Conservation (phyloP, 2,329 filamentous ascomycete species). For the Xylaria arbuscula region DNA sequence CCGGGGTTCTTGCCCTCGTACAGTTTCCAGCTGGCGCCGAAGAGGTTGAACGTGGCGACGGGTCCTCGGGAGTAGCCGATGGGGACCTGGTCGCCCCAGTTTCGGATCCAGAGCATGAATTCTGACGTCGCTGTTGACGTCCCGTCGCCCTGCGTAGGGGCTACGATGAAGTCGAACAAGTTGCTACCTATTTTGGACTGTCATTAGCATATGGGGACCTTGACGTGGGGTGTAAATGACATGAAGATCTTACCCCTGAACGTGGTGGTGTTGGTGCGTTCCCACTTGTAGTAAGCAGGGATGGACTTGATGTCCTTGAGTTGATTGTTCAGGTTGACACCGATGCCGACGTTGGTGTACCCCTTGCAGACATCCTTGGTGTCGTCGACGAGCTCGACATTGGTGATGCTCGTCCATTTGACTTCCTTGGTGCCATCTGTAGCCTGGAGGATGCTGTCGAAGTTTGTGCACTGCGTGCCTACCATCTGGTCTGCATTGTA, state of each 20-base stretch:
- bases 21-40: constrained; percentile 40
- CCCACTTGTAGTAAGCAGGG: constrained; percentile 36
- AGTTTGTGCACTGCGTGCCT: constrained; percentile 39
- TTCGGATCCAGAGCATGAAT: constrained; percentile 45
- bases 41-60: constrained; percentile 40
- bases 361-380: constrained; percentile 39
- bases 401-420: constrained; percentile 33
- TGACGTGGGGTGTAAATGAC: background rate
- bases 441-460: constrained; percentile 26
- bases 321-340: constrained; percentile 32
- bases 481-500: constrained; percentile 38
- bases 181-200: constrained; percentile 36
- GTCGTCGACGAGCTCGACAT: constrained; percentile 26
- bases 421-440: constrained; percentile 30
- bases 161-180: constrained; percentile 43
- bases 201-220: constrained; percentile 12
- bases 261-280: constrained; percentile 33
- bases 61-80: constrained; percentile 40
- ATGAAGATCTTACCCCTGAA: constrained; percentile 35
- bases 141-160: constrained; percentile 35
- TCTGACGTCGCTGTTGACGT: constrained; percentile 37
- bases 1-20: constrained; percentile 43
- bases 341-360: constrained; percentile 37
- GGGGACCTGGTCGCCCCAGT: constrained; percentile 42
- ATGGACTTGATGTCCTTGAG: constrained; percentile 37